phyloP scores from a whole-genome alignment of 495 filamentous ascomycete species.

The Lepraria neglecta region DNA sequence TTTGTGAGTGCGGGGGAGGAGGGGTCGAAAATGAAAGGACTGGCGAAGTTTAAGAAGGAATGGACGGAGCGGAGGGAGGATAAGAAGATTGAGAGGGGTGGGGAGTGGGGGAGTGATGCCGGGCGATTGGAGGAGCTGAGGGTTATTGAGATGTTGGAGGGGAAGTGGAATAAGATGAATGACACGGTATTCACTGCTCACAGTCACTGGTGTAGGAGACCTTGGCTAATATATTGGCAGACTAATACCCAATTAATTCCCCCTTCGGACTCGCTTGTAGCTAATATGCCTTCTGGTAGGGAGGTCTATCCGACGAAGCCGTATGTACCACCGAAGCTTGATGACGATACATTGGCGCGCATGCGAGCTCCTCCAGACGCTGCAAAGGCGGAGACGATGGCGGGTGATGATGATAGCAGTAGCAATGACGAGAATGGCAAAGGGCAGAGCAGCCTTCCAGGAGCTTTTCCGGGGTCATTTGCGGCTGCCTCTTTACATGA shows the following conservation, averaged over 20 bases:
- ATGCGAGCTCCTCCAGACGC: constrained; percentile 41
- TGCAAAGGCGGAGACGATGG: constrained; percentile 33
- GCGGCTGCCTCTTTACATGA: neutral
- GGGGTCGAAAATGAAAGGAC: constrained; percentile 41
- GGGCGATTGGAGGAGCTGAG: constrained; percentile 78
- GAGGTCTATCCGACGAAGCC: constrained; percentile 67
- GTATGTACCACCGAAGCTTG: constrained; percentile 54
- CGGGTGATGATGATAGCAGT: constrained; percentile 17
- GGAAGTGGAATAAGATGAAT: constrained; percentile 88
- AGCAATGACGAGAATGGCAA: constrained; percentile 38
- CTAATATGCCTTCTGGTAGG: constrained; percentile 76
- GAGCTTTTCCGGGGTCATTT: constrained; percentile 36
- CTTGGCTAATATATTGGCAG: constrained; percentile 37
- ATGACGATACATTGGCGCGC: constrained; percentile 47
- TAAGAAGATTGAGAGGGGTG: constrained; percentile 59
- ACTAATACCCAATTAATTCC: constrained; percentile 77
- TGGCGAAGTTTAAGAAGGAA: constrained; percentile 66
- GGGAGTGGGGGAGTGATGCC: constrained; percentile 74
- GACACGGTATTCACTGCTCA: constrained; percentile 62
- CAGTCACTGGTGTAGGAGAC: neutral
- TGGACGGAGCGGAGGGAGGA: constrained; percentile 65
- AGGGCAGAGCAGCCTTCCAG: constrained; percentile 43
- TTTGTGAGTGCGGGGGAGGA: constrained; percentile 40
- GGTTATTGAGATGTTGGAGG: constrained; percentile 77
- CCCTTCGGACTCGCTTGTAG: constrained; percentile 57